Conservation (phyloP, 2,329 filamentous ascomycete species). For the Dothistroma septosporum region DNA sequence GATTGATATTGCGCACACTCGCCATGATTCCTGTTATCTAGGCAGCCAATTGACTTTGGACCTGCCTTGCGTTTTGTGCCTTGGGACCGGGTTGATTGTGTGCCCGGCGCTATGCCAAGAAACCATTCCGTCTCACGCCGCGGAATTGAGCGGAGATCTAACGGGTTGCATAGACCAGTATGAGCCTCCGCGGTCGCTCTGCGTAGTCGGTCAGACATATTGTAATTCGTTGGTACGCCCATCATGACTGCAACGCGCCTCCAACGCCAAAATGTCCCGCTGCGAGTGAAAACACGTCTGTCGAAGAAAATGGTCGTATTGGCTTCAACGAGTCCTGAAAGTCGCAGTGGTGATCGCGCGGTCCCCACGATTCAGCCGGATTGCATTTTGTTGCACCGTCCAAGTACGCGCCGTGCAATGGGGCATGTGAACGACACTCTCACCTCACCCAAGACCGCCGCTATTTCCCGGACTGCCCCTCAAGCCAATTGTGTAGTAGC, state of each 20-base stretch:
- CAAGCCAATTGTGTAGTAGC: slow-evolving; percentile 3
- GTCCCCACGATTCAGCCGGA: no score
- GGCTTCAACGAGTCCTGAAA: no score
- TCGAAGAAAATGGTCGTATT: no score
- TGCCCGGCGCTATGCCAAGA: not conserved
- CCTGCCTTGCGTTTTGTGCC: not conserved
- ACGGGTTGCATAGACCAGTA: no score
- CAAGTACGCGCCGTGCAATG: not conserved
- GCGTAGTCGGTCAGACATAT: no score
- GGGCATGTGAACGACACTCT: not conserved
- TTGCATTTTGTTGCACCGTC: no score
- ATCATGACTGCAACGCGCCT: no score
- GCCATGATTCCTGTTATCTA: not conserved
- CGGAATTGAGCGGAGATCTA: no score
- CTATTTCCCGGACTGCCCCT: slow-evolving; percentile 1
- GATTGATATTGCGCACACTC: not conserved
- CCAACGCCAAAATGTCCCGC: no score
- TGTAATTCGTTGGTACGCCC: no score
- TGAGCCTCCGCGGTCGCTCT: not conserved
- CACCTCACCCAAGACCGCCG: slow-evolving; percentile 4
- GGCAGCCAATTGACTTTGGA: not conserved
- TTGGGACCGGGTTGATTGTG: not conserved
- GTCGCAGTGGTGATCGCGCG: no score
- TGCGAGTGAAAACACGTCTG: no score
- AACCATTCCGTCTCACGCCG: not conserved